Percentiles rank a stretch among this genome's conserved stretches.
Conservation (phyloP, 2,329 filamentous ascomycete genomes). For the Torrubiellomyces zombiae region DNA sequence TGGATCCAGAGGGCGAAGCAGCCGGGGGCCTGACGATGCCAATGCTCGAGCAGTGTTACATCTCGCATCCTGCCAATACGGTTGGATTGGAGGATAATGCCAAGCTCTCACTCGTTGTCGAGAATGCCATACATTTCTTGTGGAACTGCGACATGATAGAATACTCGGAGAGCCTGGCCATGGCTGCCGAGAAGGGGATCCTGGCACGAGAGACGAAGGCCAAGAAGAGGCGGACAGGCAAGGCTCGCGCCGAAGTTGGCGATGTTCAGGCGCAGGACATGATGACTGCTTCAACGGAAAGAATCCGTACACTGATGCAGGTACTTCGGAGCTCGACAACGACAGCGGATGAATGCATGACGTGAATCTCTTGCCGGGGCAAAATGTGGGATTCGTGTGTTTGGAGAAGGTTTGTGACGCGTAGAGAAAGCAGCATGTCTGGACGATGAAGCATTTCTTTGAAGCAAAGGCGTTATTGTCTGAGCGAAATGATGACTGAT, state of each 20-base stretch:
- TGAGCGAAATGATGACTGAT: too few species aligned
- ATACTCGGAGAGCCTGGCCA: constrained; percentile 19
- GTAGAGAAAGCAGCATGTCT: too few species aligned
- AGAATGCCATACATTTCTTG: constrained; percentile 42
- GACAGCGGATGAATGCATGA: too few species aligned
- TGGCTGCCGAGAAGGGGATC: constrained; percentile 28
- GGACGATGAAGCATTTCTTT: too few species aligned
- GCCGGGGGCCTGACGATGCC: constrained; percentile 22
- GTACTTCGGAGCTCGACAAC: constrained; percentile 11
- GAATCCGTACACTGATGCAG: constrained; percentile 23
- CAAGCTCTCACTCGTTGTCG: constrained; percentile 52
- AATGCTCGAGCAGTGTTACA: constrained; percentile 41
- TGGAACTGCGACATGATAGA: constrained; percentile 18
- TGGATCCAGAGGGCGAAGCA: constrained; percentile 19
- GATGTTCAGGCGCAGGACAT: constrained; percentile 26
- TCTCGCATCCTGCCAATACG: constrained; percentile 48
- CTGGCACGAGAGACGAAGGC: constrained; percentile 30
- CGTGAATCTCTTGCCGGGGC: neutral
- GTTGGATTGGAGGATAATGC: constrained; percentile 50
- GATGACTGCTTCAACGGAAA: constrained; percentile 26
- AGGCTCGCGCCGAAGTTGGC: constrained; percentile 13
- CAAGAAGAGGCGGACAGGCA: constrained; percentile 22
- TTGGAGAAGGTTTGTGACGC: too few species aligned
- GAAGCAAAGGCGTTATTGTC: too few species aligned
- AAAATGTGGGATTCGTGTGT: constrained; percentile 2